A percentile compares a stretch with the other conserved stretches of the same genome.
Conservation (phyloP, 768 basidiomycete genomes). For the Lentinus tigrinus region DNA sequence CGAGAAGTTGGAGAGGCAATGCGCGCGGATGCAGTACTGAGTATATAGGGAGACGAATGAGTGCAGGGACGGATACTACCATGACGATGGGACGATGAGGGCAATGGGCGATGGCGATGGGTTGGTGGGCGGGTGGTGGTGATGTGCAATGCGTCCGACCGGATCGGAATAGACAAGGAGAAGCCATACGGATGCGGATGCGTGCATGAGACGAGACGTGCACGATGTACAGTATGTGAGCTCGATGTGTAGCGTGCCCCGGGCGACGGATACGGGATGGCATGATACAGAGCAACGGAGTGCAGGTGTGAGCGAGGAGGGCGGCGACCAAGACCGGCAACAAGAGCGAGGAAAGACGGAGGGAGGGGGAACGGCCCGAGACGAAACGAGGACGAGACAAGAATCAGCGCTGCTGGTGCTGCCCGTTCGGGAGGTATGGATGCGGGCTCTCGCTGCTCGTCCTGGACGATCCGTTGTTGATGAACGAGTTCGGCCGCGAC, state of each 20-base stretch:
- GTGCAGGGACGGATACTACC: slow-evolving; percentile 7
- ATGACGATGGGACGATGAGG: not conserved
- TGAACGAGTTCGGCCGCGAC: slow-evolving; percentile 28
- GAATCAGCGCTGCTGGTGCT: slow-evolving; percentile 27
- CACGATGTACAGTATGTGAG: slow-evolving; percentile 9
- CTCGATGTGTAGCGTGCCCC: not conserved
- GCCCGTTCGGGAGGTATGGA: slow-evolving; percentile 24
- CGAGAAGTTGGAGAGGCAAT: not conserved
- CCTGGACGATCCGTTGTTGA: slow-evolving; percentile 19
- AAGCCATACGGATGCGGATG: not conserved
- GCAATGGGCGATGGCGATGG: no score
- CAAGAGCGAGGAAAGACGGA: not conserved
- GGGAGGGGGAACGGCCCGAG: no score
- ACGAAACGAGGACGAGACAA: not conserved
- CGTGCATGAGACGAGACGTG: slow-evolving; percentile 1
- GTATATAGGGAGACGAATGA: slow-evolving; percentile 14
- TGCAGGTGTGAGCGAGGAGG: slow-evolving; percentile 7
- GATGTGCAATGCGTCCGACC: slow-evolving; percentile 6
- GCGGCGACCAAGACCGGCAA: not conserved
- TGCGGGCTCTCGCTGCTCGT: slow-evolving; percentile 29
- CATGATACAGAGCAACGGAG: not conserved
- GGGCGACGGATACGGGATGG: slow-evolving; percentile 15
- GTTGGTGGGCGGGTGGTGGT: no score
- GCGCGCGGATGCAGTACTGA: not conserved
- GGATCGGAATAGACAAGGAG: not conserved